Evolutionary conservation across 257 asterid species (phyloP).

Genomic region (Craterostigma plantagineum): DNA sequence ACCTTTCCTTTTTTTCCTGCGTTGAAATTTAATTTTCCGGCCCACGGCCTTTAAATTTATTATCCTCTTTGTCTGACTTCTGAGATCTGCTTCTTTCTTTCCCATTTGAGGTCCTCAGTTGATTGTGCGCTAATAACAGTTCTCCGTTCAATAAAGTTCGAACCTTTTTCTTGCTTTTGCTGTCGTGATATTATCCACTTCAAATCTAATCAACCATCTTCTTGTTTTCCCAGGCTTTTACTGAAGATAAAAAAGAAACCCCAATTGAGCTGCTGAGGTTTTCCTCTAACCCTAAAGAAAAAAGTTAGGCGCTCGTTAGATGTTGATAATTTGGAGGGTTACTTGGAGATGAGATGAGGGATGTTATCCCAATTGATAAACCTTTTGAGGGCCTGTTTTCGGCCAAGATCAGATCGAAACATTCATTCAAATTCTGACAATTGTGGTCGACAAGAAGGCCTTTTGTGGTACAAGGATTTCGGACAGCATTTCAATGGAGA

Average conservation of each 20-base stretch:
- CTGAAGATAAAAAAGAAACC: no score
- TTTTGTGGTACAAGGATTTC: constrained; percentile 57
- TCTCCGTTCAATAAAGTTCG: constrained; percentile 5
- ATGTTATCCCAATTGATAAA: constrained; percentile 60
- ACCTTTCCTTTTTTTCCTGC: constrained; percentile 7
- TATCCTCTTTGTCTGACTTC: constrained; percentile 16
- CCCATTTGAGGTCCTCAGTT: constrained; percentile 10
- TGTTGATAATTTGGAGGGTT: constrained; percentile 28
- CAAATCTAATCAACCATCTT: constrained; percentile 9
- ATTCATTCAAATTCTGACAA: constrained; percentile 32
- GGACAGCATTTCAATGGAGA: constrained; percentile 72
- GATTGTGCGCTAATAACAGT: background rate
- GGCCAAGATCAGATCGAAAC: constrained; percentile 34
- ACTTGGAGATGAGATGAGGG: constrained; percentile 58
- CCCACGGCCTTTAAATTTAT: no score
- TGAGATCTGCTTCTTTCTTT: constrained; percentile 19
- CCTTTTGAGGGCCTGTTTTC: constrained; percentile 56
- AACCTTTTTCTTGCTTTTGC: background rate
- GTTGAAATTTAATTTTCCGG: constrained; percentile 18
- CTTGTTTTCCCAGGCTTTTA: no score
- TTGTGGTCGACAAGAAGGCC: constrained; percentile 52
- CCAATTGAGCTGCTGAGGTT: background rate
- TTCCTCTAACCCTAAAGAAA: background rate
- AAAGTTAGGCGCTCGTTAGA: constrained; percentile 10
- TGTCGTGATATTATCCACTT: constrained; percentile 1